Percentiles rank a stretch among this genome's conserved stretches.
Conservation (phyloP, 1,139 yeast genomes). For the Debaryomyces robertsiae region DNA sequence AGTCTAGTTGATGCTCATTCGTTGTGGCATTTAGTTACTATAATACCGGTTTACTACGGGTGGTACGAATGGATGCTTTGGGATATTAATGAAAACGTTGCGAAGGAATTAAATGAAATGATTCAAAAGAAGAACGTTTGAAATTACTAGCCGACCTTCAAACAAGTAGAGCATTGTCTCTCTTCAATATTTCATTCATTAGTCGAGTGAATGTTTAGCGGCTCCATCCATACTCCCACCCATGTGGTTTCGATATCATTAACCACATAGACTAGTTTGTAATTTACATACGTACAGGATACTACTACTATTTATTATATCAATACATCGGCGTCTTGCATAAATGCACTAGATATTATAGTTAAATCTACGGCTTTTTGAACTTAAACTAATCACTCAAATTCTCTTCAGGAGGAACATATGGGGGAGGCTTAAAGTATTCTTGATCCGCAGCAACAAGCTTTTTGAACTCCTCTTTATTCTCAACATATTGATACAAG, state of each 20-base stretch:
- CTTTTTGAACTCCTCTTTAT: conserved; percentile 59
- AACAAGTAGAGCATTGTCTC: no score
- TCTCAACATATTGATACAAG: conserved; percentile 72
- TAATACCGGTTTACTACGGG: conserved; percentile 56
- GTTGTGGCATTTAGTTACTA: conserved; percentile 84
- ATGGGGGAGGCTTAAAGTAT: conserved; percentile 64
- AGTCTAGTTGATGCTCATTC: conserved; percentile 89
- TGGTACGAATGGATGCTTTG: conserved; percentile 54
- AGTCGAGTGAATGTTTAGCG: no score
- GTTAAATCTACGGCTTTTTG: no score
- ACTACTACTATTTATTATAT: no score
- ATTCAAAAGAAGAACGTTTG: conserved; percentile 16
- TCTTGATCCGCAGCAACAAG: conserved; percentile 73
- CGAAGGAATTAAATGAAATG: conserved; percentile 17
- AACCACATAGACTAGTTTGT: no score
- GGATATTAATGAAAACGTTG: conserved; percentile 44
- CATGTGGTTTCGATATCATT: no score
- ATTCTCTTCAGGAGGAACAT: conserved; percentile 43
- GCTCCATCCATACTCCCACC: no score
- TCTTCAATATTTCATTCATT: no score
- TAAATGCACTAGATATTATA: no score
- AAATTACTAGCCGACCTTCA: no score
- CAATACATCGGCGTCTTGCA: no score
- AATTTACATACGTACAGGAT: no score
- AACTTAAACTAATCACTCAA: conserved; percentile 18